phyloP scores from a whole-genome alignment of 371 early-diverging fungal genomes.

The Mortierella polycephala region DNA sequence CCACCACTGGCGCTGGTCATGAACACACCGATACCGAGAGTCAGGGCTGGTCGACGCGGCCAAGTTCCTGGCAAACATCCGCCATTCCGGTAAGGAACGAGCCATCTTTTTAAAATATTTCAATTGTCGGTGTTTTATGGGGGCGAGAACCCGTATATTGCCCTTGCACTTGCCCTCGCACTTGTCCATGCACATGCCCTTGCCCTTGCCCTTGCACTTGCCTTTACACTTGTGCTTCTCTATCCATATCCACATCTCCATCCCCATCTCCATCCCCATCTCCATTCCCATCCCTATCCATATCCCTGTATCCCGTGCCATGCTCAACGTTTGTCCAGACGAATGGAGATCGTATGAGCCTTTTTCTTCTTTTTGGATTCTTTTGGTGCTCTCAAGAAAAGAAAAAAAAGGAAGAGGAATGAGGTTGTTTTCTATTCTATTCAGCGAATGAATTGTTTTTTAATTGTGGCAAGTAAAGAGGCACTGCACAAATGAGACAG shows the following conservation, averaged over 20 bases:
- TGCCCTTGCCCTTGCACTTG: too few species aligned
- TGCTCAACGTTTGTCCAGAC: background rate
- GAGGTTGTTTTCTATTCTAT: conserved; percentile 4
- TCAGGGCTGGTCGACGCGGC: conserved; percentile 43
- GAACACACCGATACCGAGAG: conserved; percentile 39
- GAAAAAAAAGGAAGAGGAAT: background rate
- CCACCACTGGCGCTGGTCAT: conserved; percentile 15
- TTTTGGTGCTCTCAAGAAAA: conserved; percentile 35
- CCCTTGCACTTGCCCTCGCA: too few species aligned
- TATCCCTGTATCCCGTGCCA: too few species aligned
- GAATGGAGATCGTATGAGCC: conserved; percentile 43
- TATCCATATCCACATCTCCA: too few species aligned
- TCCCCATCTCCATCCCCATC: too few species aligned
- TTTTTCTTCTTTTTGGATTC: conserved; percentile 22
- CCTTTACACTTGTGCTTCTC: too few species aligned
- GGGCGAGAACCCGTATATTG: too few species aligned
- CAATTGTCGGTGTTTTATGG: too few species aligned
- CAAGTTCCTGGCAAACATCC: conserved; percentile 39
- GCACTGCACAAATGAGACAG: background rate
- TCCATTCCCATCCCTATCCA: too few species aligned
- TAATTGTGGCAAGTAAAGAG: background rate
- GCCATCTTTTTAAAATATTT: too few species aligned
- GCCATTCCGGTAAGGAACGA: conserved; percentile 33
- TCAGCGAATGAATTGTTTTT: background rate
- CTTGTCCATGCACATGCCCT: too few species aligned